These are phyloP conservation scores for Plasmodium vivax DNA, from an alignment of 169 alveolate genomes.

Conservation along the genomic window DNA sequence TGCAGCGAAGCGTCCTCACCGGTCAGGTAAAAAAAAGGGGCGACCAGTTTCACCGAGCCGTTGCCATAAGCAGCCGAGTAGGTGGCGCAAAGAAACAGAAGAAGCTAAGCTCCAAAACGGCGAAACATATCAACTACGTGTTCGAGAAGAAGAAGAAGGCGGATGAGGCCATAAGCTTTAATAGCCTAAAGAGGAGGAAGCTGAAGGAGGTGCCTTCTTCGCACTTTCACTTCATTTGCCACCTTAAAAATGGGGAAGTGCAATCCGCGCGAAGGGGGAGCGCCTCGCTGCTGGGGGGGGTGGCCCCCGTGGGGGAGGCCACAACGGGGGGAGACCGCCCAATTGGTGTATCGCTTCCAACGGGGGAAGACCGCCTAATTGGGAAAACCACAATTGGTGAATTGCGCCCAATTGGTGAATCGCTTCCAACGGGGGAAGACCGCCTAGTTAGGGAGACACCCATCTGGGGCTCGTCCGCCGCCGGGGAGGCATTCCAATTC, in stretches of 20 bases:
- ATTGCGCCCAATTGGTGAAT: neutral
- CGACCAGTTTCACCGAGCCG: neutral
- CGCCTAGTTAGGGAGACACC: neutral
- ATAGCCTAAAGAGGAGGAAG: slow-evolving; percentile 23
- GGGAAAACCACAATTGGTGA: too few species aligned
- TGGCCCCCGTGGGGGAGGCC: neutral
- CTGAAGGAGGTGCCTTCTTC: slow-evolving; percentile 30
- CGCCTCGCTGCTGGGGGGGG: neutral
- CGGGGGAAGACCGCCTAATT: neutral
- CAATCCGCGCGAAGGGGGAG: neutral
- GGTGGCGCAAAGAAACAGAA: slow-evolving; percentile 14
- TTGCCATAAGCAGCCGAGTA: neutral
- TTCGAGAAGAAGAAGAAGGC: slow-evolving; percentile 33
- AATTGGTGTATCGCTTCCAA: neutral
- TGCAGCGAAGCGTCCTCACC: neutral
- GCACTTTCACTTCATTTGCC: slow-evolving; percentile 36
- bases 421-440: neutral
- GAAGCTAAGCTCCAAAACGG: slow-evolving; percentile 53
- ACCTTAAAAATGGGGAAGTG: slow-evolving; percentile 41
- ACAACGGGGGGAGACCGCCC: neutral
- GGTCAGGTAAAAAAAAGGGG: neutral
- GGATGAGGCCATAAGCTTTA: slow-evolving; percentile 12
- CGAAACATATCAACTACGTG: slow-evolving; percentile 48
- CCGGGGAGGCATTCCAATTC: neutral
- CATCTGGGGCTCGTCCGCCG: neutral